Percentiles rank a stretch among this genome's conserved stretches.
Evolutionary conservation across 371 early-diverging fungal species (phyloP).

Genomic region (Dinochytrium kinnereticum): DNA sequence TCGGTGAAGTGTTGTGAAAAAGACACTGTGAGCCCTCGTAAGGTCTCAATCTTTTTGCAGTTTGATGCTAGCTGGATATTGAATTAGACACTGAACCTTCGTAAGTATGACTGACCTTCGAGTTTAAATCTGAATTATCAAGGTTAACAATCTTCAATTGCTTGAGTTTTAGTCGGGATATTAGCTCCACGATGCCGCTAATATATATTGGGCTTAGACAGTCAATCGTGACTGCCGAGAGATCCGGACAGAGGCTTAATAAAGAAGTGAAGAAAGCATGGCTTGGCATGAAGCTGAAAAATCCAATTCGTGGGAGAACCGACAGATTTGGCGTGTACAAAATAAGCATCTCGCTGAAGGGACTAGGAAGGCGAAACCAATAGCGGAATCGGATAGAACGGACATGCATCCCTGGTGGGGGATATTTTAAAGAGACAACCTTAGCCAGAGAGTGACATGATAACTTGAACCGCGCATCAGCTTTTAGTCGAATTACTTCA

Average conservation of each 20-base stretch:
- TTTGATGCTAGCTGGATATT: background rate
- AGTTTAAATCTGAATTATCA: slow-evolving; percentile 17
- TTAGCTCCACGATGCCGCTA: background rate
- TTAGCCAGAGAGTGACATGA: too few relatives aligned
- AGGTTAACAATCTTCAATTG: slow-evolving; percentile 23
- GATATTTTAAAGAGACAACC: too few relatives aligned
- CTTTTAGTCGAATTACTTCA: too few relatives aligned
- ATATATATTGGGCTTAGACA: slow-evolving; percentile 23
- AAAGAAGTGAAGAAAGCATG: slow-evolving; percentile 6
- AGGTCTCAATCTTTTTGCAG: background rate
- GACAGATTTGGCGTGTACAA: slow-evolving; percentile 8
- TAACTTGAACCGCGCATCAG: too few relatives aligned
- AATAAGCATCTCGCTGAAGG: slow-evolving; percentile 20
- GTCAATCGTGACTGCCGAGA: slow-evolving; percentile 10
- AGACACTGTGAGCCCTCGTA: slow-evolving; percentile 10
- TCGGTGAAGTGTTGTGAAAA: slow-evolving; percentile 25
- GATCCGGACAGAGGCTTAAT: background rate
- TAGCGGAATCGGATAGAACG: slow-evolving; percentile 15
- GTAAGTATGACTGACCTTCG: background rate
- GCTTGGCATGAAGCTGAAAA: slow-evolving; percentile 23
- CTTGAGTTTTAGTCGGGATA: background rate
- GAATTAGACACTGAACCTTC: background rate
- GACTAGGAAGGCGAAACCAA: slow-evolving; percentile 25
- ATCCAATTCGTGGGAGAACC: slow-evolving; percentile 21
- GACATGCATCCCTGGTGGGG: background rate